Evolutionary conservation across 768 basidiomycete genomes (phyloP).

Genomic region (Macrocybe gigantea): DNA sequence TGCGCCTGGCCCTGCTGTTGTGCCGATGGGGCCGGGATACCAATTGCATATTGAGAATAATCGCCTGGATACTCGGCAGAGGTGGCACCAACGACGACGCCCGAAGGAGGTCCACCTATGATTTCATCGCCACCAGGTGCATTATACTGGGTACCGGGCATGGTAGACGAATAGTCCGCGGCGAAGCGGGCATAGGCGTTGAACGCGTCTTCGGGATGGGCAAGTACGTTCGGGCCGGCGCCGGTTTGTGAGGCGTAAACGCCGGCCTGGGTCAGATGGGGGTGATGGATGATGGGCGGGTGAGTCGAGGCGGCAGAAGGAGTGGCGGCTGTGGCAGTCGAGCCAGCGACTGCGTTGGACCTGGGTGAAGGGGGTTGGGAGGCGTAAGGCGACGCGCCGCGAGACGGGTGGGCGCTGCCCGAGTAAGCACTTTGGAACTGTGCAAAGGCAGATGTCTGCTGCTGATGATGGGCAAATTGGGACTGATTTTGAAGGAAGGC

Average conservation of each 20-base stretch:
- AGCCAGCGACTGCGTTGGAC: slow-evolving; percentile 24
- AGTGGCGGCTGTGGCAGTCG: slow-evolving; percentile 20
- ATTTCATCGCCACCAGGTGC: slow-evolving; percentile 31
- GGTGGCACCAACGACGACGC: slow-evolving; percentile 2
- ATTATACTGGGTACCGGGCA: slow-evolving; percentile 53
- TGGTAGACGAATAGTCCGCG: slow-evolving; percentile 52
- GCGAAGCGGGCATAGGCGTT: slow-evolving; percentile 64
- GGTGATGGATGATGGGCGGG: slow-evolving; percentile 9
- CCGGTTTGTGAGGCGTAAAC: too few species aligned
- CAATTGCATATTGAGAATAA: not conserved
- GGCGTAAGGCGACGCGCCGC: slow-evolving; percentile 25
- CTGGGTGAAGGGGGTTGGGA: slow-evolving; percentile 41
- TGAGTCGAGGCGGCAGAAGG: slow-evolving; percentile 2
- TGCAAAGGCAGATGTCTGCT: slow-evolving; percentile 21
- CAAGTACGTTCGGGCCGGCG: slow-evolving; percentile 11
- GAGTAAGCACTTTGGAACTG: slow-evolving; percentile 18
- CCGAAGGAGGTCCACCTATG: slow-evolving; percentile 5
- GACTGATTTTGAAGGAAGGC: slow-evolving; percentile 13
- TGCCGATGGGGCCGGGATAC: not conserved
- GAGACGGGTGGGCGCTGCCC: slow-evolving; percentile 12
- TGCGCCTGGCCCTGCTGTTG: slow-evolving; percentile 4
- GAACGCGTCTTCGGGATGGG: slow-evolving; percentile 51
- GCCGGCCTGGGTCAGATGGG: not conserved
- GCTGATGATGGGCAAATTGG: slow-evolving; percentile 8
- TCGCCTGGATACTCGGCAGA: slow-evolving; percentile 4